Base-by-base conservation (phyloP, 164 flowering plant genomes). In the Vitis rupestris region DNA sequence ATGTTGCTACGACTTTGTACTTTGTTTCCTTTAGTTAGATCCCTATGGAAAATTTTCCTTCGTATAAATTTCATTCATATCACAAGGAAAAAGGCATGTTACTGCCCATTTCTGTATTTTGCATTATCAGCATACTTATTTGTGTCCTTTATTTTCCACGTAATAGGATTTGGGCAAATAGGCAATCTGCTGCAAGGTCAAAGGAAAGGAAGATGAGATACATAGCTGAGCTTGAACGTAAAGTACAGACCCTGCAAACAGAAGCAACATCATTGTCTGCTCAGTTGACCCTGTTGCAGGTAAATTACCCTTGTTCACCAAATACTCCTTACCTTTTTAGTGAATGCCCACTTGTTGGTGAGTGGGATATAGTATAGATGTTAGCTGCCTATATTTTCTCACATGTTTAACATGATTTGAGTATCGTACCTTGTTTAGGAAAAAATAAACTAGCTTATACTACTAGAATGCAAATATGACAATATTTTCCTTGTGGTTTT, bases 141-240 rank as follows among this genome's bases (percentile, higher is more conserved):
- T 23, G 14, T 59, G 15, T 50, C 2, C 10, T 16, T 68, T 69
- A 11, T 55, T 23, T 74, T 31, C 59, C 47, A 53, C 75, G 57
- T 51, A 2, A 74, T 76, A 95, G 99, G 82, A 88, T 95, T 55
- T 95, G 98, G 99, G 99, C 99, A 63, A 95, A 95, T 72, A 82
- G 99, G 85, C 99, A 95, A 75, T 95, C 99, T 50, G 99, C 99
- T 70, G 97, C 99, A 23, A 88, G 99, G 78, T 94, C 99, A 37
- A 94, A 94, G 77, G 99, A 94, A 76, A 88, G 99, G 78, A 95
- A 95, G 76, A 91, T 95, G 98, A 85, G 98, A 48, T 94, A 94
- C 75, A 94, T 94, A 72, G 86, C 95, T 67, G 97, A 94, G 80
- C 97, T 94, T 68, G 99, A 95, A 76, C 76, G 94, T 74, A 94